A percentile compares a stretch with the other conserved stretches of the same genome.
Conservation (phyloP, 2,329 filamentous ascomycete species). For the Alternaria angustiovoidea region DNA sequence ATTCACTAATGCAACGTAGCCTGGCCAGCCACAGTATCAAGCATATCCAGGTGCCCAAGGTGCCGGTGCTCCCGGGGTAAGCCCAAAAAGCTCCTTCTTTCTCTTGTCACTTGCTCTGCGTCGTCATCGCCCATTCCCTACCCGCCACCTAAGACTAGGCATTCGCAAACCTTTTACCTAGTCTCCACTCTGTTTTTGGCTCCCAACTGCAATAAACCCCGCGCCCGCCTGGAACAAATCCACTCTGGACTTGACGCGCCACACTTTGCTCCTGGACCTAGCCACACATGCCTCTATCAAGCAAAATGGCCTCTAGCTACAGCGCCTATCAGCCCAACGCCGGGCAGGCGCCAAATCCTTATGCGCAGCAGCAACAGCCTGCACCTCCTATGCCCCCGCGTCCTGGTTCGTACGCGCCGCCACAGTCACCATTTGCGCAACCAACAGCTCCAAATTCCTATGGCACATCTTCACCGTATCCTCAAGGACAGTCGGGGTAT, state of each 20-base stretch:
- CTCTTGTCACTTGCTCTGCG: slow-evolving; percentile 39
- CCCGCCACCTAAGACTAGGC: slow-evolving; percentile 34
- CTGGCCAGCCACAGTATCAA: slow-evolving; percentile 62
- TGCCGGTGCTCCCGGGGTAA: slow-evolving; percentile 49
- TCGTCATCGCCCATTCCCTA: slow-evolving; percentile 40
- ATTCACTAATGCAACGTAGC: slow-evolving; percentile 45
- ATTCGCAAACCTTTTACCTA: slow-evolving; percentile 22
- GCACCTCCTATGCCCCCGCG: slow-evolving; percentile 44
- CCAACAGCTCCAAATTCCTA: slow-evolving; percentile 48
- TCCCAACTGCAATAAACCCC: slow-evolving; percentile 28
- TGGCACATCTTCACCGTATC: slow-evolving; percentile 48
- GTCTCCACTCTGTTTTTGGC: slow-evolving; percentile 37
- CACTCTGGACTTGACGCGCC: slow-evolving; percentile 13
- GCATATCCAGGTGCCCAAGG: slow-evolving; percentile 64
- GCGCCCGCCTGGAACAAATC: slow-evolving; percentile 17
- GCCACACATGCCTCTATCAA: slow-evolving; percentile 39
- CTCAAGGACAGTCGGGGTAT: slow-evolving; percentile 45
- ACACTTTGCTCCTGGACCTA: slow-evolving; percentile 22
- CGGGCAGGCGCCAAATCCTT: slow-evolving; percentile 38
- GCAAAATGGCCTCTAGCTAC: slow-evolving; percentile 41
- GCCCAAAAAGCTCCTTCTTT: slow-evolving; percentile 35
- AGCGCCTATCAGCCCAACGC: slow-evolving; percentile 42
- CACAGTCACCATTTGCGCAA: slow-evolving; percentile 55
- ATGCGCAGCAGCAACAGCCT: slow-evolving; percentile 39
- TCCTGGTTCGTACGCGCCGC: slow-evolving; percentile 47